Evolutionary conservation across 1,284 basidiomycete genomes (phyloP).

Genomic region (Lentinus polychrous): DNA sequence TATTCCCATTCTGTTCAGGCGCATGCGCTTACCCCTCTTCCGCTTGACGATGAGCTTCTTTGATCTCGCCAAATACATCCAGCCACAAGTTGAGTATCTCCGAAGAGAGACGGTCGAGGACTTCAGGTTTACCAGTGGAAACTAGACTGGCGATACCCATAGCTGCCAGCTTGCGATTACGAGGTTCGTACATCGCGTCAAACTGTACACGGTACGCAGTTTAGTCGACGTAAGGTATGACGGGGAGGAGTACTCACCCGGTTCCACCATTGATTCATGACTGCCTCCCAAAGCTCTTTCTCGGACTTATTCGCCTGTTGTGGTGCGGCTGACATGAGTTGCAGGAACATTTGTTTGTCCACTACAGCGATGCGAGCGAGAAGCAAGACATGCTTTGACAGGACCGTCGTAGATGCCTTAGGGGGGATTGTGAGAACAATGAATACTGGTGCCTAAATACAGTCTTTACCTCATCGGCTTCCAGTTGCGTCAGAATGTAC

Average conservation of each 20-base stretch:
- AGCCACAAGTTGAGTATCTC: slow-evolving; percentile 88
- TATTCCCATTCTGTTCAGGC: too few species aligned
- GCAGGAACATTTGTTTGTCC: slow-evolving; percentile 56
- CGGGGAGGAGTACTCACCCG: slow-evolving; percentile 39
- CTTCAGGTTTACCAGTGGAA: slow-evolving; percentile 60
- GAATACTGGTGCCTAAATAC: background rate
- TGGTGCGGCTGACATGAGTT: slow-evolving; percentile 58
- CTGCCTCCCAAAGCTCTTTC: slow-evolving; percentile 48
- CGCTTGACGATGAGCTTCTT: slow-evolving; percentile 51
- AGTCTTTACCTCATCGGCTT: slow-evolving; percentile 53
- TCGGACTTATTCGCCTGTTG: slow-evolving; percentile 41
- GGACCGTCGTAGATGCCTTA: slow-evolving; percentile 44
- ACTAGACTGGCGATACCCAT: slow-evolving; percentile 71
- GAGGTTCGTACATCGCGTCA: slow-evolving; percentile 77
- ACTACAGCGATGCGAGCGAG: slow-evolving; percentile 63
- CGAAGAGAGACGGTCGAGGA: slow-evolving; percentile 60
- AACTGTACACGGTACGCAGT: slow-evolving; percentile 47
- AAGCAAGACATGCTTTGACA: slow-evolving; percentile 62
- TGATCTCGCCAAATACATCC: slow-evolving; percentile 84
- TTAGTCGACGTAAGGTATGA: background rate
- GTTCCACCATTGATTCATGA: slow-evolving; percentile 77
- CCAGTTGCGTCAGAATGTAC: slow-evolving; percentile 46
- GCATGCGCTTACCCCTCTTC: slow-evolving; percentile 18
- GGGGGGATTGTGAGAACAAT: slow-evolving; percentile 3
- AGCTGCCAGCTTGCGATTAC: slow-evolving; percentile 65